A percentile compares a stretch with the other conserved stretches of the same genome.
phyloP scores from a whole-genome alignment of 352 stramenopile genomes.

The Phytophthora vignae region DNA sequence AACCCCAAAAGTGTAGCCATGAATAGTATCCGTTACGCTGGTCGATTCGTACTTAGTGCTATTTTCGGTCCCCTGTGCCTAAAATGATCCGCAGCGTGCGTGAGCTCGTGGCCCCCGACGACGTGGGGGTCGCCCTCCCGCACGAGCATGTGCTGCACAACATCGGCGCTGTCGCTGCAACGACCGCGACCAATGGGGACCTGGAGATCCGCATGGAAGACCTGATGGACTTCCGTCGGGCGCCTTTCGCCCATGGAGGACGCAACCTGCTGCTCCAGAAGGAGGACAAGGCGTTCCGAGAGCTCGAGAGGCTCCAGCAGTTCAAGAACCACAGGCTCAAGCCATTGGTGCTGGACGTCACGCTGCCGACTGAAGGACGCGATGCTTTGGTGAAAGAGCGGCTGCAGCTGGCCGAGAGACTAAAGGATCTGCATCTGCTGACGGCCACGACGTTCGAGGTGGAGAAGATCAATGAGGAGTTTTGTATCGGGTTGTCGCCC shows the following conservation, averaged over 20 bases:
- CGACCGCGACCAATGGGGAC: background rate
- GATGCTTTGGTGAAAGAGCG: slow-evolving; percentile 45
- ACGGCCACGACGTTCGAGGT: slow-evolving; percentile 65
- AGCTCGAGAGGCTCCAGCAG: slow-evolving; percentile 55
- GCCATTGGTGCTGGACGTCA: slow-evolving; percentile 62
- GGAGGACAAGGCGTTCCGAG: slow-evolving; percentile 81
- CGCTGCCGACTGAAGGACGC: slow-evolving; percentile 56
- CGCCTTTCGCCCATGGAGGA: slow-evolving; percentile 45
- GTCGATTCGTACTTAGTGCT: slow-evolving; percentile 23
- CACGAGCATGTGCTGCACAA: slow-evolving; percentile 72
- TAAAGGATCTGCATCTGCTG: slow-evolving; percentile 55
- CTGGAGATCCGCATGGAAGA: slow-evolving; percentile 58
- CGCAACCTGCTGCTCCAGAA: slow-evolving; percentile 67
- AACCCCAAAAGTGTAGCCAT: background rate
- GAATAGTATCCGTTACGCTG: slow-evolving; percentile 21
- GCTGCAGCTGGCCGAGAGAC: slow-evolving; percentile 43
- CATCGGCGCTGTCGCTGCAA: slow-evolving; percentile 32
- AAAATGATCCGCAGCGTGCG: slow-evolving; percentile 64
- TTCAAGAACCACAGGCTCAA: slow-evolving; percentile 4
- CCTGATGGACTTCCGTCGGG: slow-evolving; percentile 56
- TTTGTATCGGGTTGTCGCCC: slow-evolving; percentile 21
- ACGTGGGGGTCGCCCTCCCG: slow-evolving; percentile 54
- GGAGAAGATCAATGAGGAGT: slow-evolving; percentile 22
- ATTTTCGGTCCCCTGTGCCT: background rate
- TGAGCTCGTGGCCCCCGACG: slow-evolving; percentile 47